These are phyloP conservation scores for Albophoma yamanashiensis DNA, from an alignment of 2,329 filamentous ascomycete genomes.

Conservation along the genomic window DNA sequence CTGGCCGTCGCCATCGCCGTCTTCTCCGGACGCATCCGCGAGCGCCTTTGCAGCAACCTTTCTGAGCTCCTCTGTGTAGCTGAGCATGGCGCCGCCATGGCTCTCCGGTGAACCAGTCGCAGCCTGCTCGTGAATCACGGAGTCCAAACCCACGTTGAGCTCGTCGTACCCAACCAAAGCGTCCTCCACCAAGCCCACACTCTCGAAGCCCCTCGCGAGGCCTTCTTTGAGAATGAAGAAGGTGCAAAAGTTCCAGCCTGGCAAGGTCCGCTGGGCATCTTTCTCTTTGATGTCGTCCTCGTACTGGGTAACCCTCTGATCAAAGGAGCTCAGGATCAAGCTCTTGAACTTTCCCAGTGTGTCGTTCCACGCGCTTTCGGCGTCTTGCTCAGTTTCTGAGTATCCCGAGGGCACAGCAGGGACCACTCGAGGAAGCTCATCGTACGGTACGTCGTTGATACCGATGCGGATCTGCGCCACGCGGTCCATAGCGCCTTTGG, in stretches of 20 bases:
- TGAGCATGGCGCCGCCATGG: constrained; percentile 62
- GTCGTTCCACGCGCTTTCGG: constrained; percentile 74
- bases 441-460: constrained; percentile 57
- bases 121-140: constrained; percentile 65
- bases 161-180: constrained; percentile 92
- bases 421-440: constrained; percentile 50
- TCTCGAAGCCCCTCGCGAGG: constrained; percentile 86
- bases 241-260: constrained; percentile 98
- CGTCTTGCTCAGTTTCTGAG: constrained; percentile 63
- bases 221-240: constrained; percentile 98
- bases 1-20: constrained; percentile 21
- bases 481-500: constrained; percentile 63
- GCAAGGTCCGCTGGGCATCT: constrained; percentile 73
- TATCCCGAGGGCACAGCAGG: constrained; percentile 54
- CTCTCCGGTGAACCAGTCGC: constrained; percentile 47
- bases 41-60: constrained; percentile 43
- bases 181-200: constrained; percentile 90
- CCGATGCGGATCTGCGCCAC: constrained; percentile 78
- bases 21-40: constrained; percentile 21
- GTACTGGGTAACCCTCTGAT: constrained; percentile 82
- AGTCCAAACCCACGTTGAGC: constrained; percentile 76
- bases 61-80: constrained; percentile 64
- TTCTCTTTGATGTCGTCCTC: constrained; percentile 96
- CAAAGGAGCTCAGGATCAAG: constrained; percentile 80
- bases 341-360: constrained; percentile 78